A percentile compares a stretch with the other conserved stretches of the same genome.
Evolutionary conservation across 225 moss, liverwort and hornwort species (phyloP).

Genomic region (Pleurozium schreberi): DNA sequence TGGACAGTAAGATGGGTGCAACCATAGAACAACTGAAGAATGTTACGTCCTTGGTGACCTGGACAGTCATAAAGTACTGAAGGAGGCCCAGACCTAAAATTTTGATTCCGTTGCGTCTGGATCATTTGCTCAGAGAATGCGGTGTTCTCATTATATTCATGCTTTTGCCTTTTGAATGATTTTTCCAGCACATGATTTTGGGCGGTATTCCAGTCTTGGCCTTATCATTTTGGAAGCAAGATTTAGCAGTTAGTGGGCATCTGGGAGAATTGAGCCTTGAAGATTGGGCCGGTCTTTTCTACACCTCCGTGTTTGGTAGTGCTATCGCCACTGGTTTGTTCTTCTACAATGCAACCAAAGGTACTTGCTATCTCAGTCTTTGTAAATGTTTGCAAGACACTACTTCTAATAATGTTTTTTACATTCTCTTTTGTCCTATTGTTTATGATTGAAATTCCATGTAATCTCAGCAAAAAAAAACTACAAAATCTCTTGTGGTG

Average conservation of each 20-base stretch:
- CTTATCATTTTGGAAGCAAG: constrained; percentile 54
- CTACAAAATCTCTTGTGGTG: no score
- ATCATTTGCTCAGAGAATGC: background rate
- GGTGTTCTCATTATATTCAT: background rate
- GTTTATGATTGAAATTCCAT: no score
- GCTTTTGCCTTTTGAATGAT: background rate
- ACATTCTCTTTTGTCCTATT: no score
- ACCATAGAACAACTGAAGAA: no score
- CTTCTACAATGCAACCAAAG: constrained; percentile 27
- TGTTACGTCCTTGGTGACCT: background rate
- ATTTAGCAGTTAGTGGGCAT: constrained; percentile 67
- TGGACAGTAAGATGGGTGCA: background rate
- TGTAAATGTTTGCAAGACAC: no score
- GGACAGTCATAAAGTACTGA: background rate
- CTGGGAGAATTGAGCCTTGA: constrained; percentile 38
- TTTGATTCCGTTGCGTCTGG: background rate
- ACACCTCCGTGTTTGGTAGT: constrained; percentile 66
- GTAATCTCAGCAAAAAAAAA: no score
- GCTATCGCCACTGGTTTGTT: constrained; percentile 77
- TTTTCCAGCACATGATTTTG: constrained; percentile 30
- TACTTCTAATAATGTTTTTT: no score
- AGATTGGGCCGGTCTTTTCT: constrained; percentile 65
- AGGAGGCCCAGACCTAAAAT: no score
- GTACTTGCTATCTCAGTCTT: no score
- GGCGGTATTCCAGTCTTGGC: constrained; percentile 10